Conservation (phyloP, 345 rosid genomes). For the Bruguiera gymnorhiza region DNA sequence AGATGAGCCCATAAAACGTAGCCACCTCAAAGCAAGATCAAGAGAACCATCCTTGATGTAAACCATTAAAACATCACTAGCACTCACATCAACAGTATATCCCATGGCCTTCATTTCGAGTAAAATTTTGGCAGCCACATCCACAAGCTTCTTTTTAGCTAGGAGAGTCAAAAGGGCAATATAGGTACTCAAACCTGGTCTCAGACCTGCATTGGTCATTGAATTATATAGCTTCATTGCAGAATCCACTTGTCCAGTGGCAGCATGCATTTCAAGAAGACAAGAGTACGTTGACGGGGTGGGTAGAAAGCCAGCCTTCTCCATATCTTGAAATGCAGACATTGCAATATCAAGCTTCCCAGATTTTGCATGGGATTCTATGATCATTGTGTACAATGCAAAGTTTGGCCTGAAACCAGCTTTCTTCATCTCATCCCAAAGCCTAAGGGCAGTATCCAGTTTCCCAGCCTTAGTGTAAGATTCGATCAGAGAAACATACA, state of each 20-base stretch:
- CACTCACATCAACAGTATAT: slow-evolving; percentile 81
- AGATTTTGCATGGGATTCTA: slow-evolving; percentile 92
- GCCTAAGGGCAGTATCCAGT: slow-evolving; percentile 72
- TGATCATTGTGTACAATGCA: slow-evolving; percentile 74
- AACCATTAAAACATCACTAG: slow-evolving; percentile 94
- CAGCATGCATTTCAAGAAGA: slow-evolving; percentile 95
- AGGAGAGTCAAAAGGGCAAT: slow-evolving; percentile 70
- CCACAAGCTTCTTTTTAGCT: slow-evolving; percentile 88
- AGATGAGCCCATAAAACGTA: slow-evolving; percentile 91
- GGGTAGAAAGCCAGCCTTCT: slow-evolving; percentile 88
- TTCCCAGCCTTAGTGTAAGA: slow-evolving; percentile 91
- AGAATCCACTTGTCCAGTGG: slow-evolving; percentile 81
- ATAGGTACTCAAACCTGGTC: slow-evolving; percentile 87
- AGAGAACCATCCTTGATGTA: slow-evolving; percentile 90
- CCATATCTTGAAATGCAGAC: slow-evolving; percentile 84
- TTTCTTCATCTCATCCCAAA: slow-evolving; percentile 93
- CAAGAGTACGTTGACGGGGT: slow-evolving; percentile 89
- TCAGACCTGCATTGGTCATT: slow-evolving; percentile 85
- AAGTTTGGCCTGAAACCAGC: slow-evolving; percentile 87
- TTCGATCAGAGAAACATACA: slow-evolving; percentile 82
- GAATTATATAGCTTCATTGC: slow-evolving; percentile 94
- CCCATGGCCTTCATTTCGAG: slow-evolving; percentile 98
- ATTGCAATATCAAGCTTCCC: slow-evolving; percentile 93
- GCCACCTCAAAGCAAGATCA: slow-evolving; percentile 90
- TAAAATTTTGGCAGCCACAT: slow-evolving; percentile 87